These are phyloP conservation scores for Saccharomyces hybrid DNA, from an alignment of 1,139 yeast species.

Conservation along the genomic window DNA sequence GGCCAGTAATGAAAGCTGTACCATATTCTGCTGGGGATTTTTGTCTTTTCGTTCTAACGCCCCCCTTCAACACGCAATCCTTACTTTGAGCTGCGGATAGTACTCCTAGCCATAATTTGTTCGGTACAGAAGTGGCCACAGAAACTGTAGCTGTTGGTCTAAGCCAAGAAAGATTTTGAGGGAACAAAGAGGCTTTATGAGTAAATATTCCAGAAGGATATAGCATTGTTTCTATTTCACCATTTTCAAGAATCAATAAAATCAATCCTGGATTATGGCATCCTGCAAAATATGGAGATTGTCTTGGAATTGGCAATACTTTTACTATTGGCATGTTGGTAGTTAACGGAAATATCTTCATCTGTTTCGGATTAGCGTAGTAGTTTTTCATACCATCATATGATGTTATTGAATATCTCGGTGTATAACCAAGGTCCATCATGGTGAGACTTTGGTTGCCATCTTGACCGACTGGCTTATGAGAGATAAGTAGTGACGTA, in stretches of 20 bases:
- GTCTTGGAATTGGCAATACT: conserved; percentile 45
- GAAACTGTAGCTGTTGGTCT: conserved; percentile 63
- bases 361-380: conserved; percentile 59
- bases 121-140: conserved; percentile 48
- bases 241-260: conserved; percentile 51
- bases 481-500: conserved; percentile 65
- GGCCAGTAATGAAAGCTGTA: conserved; percentile 69
- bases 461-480: conserved; percentile 40
- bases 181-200: conserved; percentile 56
- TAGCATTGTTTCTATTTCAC: conserved; percentile 46
- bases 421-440: conserved; percentile 74
- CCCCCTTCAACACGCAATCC: conserved; percentile 59
- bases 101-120: conserved; percentile 67
- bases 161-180: conserved; percentile 72
- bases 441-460: conserved; percentile 52
- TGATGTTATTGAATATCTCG: conserved; percentile 71
- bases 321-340: conserved; percentile 38
- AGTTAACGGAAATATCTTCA: conserved; percentile 47
- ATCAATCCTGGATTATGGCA: conserved; percentile 60
- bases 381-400: conserved; percentile 75
- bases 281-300: conserved; percentile 62
- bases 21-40: conserved; percentile 3
- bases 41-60: conserved; percentile 54
- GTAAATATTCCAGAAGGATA: conserved; percentile 51
- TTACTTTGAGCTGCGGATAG: conserved; percentile 43